These are phyloP conservation scores for Talaromyces sp. DNA, from an alignment of 2,329 filamentous ascomycete genomes.

Conservation along the genomic window DNA sequence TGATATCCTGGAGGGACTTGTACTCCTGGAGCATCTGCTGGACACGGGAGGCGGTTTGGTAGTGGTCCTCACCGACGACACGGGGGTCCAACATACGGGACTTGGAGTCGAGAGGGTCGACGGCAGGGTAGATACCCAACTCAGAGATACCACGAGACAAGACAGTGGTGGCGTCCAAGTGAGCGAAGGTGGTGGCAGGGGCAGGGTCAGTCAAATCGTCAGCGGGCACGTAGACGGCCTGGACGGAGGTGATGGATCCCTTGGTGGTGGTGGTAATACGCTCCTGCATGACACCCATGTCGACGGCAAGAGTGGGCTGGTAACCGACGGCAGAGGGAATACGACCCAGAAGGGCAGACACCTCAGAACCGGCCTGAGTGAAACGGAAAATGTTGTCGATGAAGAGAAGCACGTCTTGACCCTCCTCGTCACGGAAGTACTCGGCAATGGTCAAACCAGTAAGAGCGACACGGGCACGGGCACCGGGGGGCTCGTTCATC, in stretches of 20 bases:
- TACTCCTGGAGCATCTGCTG: slow-evolving; percentile 99
- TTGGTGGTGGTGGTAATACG: slow-evolving; percentile 99
- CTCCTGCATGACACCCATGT: slow-evolving; percentile 99
- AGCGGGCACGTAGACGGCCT: slow-evolving; percentile 99
- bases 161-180: slow-evolving; percentile 99
- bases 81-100: slow-evolving; percentile 99
- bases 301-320: slow-evolving; percentile 96
- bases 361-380: slow-evolving; percentile 99
- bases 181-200: slow-evolving; percentile 98
- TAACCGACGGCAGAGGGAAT: slow-evolving; percentile 99
- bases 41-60: slow-evolving; percentile 88
- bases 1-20: slow-evolving; percentile 99
- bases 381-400: slow-evolving; percentile 99
- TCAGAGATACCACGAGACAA: slow-evolving; percentile 99
- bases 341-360: slow-evolving; percentile 98
- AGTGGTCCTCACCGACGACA: slow-evolving; percentile 97
- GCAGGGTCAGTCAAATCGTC: slow-evolving; percentile 99
- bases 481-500: slow-evolving; percentile 99
- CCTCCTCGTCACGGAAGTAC: slow-evolving; percentile 76
- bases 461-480: slow-evolving; percentile 98
- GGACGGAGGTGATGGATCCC: slow-evolving; percentile 99
- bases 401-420: slow-evolving; percentile 98
- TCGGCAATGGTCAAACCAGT: slow-evolving; percentile 72
- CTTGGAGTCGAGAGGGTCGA: slow-evolving; percentile 99
- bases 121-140: slow-evolving; percentile 99